phyloP scores from a whole-genome alignment of 192 early-diverging fungal genomes.

The Lunasporangiospora selenospora region DNA sequence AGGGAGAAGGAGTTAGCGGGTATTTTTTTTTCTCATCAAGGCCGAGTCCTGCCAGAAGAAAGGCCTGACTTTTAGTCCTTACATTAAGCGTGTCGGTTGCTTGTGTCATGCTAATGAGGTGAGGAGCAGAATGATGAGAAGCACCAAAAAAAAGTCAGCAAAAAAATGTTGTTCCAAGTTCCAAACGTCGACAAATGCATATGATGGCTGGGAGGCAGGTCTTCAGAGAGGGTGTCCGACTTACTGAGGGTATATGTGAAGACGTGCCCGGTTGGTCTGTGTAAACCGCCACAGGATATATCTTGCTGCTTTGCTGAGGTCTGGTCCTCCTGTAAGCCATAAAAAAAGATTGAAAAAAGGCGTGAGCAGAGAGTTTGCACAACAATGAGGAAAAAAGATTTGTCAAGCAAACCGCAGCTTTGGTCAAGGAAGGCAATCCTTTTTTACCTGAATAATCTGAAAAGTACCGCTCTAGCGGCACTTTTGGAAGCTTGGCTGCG shows the following conservation, averaged over 20 bases:
- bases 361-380: too few species aligned
- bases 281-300: slow-evolving; percentile 91
- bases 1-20: slow-evolving; percentile 2
- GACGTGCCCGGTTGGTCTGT: slow-evolving; percentile 76
- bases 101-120: slow-evolving; percentile 71
- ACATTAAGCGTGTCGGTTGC: slow-evolving; percentile 91
- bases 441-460: slow-evolving; percentile 80
- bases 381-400: too few species aligned
- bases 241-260: slow-evolving; percentile 81
- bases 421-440: too few species aligned
- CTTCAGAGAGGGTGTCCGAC: too few species aligned
- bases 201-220: too few species aligned
- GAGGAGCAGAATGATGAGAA: too few species aligned
- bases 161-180: too few species aligned
- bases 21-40: background rate
- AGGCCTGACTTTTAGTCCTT: slow-evolving; percentile 5
- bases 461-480: slow-evolving; percentile 84
- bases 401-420: too few species aligned
- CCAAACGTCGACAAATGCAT: background rate
- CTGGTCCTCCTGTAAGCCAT: slow-evolving; percentile 48
- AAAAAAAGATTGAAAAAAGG: background rate
- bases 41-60: background rate
- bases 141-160: too few species aligned
- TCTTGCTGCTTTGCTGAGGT: slow-evolving; percentile 82
- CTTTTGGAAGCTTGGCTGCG: slow-evolving; percentile 75